A percentile compares a stretch with the other conserved stretches of the same genome.
These are phyloP conservation scores for Phanerochaete sordida DNA, from an alignment of 768 basidiomycete species.

Conservation along the genomic window DNA sequence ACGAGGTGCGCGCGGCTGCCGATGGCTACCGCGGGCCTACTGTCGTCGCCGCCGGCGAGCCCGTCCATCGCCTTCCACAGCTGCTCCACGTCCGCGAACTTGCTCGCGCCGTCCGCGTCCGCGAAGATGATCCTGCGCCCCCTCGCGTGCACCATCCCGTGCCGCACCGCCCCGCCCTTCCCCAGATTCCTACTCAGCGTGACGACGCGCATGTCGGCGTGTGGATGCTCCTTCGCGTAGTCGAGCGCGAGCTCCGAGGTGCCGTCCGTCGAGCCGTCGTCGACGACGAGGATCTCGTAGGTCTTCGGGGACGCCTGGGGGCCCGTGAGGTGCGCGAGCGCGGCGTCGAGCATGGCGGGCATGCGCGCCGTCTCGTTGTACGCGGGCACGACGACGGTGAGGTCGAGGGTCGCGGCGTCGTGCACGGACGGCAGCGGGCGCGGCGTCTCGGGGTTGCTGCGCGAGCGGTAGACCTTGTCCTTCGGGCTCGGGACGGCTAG, in stretches of 20 bases:
- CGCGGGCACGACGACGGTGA: constrained; percentile 85
- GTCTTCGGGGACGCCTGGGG: constrained; percentile 30
- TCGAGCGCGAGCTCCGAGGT: constrained; percentile 65
- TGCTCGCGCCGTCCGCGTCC: constrained; percentile 92
- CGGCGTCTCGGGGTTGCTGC: constrained; percentile 48
- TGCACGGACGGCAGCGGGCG: constrained; percentile 52
- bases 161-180: constrained; percentile 91
- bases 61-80: constrained; percentile 75
- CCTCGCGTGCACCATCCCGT: constrained; percentile 82
- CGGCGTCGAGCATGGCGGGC: constrained; percentile 77
- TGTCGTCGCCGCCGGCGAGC: constrained; percentile 39
- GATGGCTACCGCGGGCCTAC: constrained; percentile 56
- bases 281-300: constrained; percentile 83
- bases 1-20: constrained; percentile 94
- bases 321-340: constrained; percentile 60
- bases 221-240: constrained; percentile 53
- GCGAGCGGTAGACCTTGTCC: constrained; percentile 67
- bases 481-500: constrained; percentile 59
- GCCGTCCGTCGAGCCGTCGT: constrained; percentile 83
- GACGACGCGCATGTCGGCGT: constrained; percentile 71
- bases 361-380: constrained; percentile 88
- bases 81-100: constrained; percentile 79
- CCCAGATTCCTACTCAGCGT: constrained; percentile 78
- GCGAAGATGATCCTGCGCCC: constrained; percentile 81
- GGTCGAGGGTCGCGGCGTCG: constrained; percentile 58